Conservation (phyloP, 257 asterid species). For the Gardenia jasminoides region DNA sequence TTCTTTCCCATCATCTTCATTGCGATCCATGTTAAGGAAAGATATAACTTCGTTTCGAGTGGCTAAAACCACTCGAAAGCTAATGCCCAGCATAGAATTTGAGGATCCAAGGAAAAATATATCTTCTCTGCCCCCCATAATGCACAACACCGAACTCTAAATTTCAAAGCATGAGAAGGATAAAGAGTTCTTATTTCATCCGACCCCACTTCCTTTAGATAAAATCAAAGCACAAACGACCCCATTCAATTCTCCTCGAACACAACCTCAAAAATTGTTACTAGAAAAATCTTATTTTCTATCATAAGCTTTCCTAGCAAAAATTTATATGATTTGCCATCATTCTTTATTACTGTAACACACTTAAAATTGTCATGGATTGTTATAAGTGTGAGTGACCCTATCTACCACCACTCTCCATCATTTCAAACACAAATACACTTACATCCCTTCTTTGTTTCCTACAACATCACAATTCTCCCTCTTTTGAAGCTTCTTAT, state of each 20-base stretch:
- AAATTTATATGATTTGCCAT: not conserved
- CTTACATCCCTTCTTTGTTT: slow-evolving; percentile 6
- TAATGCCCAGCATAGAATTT: slow-evolving; percentile 22
- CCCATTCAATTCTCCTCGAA: slow-evolving; percentile 20
- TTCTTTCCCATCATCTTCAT: not conserved
- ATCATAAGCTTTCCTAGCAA: no score
- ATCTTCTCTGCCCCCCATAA: slow-evolving; percentile 38
- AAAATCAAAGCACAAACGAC: slow-evolving; percentile 16
- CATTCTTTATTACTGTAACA: slow-evolving; percentile 4
- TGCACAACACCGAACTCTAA: slow-evolving; percentile 30
- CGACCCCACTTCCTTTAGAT: slow-evolving; percentile 27
- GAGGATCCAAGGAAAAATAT: slow-evolving; percentile 43
- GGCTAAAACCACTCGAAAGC: slow-evolving; percentile 29
- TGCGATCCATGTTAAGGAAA: not conserved
- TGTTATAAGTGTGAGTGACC: slow-evolving; percentile 38
- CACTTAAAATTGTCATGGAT: slow-evolving; percentile 18
- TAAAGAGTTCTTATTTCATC: slow-evolving; percentile 23
- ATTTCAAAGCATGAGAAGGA: slow-evolving; percentile 32
- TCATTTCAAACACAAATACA: slow-evolving; percentile 29
- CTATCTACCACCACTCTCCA: slow-evolving; percentile 28
- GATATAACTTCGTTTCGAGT: not conserved
- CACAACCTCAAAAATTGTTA: not conserved
- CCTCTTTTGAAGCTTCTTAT: not conserved
- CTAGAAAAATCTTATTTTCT: not conserved
- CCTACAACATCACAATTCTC: slow-evolving; percentile 30